These are phyloP conservation scores for Cladophialophora carrionii DNA, from an alignment of 2,329 filamentous ascomycete genomes.

Conservation along the genomic window DNA sequence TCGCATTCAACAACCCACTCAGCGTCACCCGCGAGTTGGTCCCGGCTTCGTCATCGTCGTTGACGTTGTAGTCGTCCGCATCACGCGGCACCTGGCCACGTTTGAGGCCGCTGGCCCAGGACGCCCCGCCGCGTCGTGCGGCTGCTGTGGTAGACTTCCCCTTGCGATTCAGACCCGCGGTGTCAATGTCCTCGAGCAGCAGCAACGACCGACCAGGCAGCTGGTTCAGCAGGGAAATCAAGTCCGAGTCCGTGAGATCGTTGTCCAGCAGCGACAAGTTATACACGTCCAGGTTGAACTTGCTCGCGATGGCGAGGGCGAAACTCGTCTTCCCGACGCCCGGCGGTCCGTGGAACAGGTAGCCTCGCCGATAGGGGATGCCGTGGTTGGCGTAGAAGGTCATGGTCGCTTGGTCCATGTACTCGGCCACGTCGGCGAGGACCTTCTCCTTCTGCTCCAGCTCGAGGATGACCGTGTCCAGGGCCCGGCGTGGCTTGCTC, in stretches of 20 bases:
- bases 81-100: not conserved
- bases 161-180: slow-evolving; percentile 56
- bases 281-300: slow-evolving; percentile 70
- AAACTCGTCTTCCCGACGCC: slow-evolving; percentile 75
- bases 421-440: slow-evolving; percentile 35
- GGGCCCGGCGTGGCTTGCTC: slow-evolving; percentile 33
- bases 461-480: slow-evolving; percentile 38
- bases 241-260: slow-evolving; percentile 65
- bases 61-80: slow-evolving; percentile 23
- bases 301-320: slow-evolving; percentile 67
- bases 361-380: slow-evolving; percentile 75
- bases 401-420: slow-evolving; percentile 37
- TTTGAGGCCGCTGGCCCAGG: too few species aligned
- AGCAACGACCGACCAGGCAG: slow-evolving; percentile 68
- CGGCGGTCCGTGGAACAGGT: slow-evolving; percentile 76
- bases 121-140: not conserved
- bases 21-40: slow-evolving; percentile 61
- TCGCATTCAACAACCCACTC: slow-evolving; percentile 78
- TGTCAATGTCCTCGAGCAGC: slow-evolving; percentile 71
- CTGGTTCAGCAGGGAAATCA: slow-evolving; percentile 62
- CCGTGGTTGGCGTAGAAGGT: slow-evolving; percentile 46
- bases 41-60: slow-evolving; percentile 32
- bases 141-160: slow-evolving; percentile 24
- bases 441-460: slow-evolving; percentile 32
- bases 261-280: slow-evolving; percentile 65